These are phyloP conservation scores for Patellifolia procumbens DNA, from an alignment of 179 eudicot species.

Conservation along the genomic window DNA sequence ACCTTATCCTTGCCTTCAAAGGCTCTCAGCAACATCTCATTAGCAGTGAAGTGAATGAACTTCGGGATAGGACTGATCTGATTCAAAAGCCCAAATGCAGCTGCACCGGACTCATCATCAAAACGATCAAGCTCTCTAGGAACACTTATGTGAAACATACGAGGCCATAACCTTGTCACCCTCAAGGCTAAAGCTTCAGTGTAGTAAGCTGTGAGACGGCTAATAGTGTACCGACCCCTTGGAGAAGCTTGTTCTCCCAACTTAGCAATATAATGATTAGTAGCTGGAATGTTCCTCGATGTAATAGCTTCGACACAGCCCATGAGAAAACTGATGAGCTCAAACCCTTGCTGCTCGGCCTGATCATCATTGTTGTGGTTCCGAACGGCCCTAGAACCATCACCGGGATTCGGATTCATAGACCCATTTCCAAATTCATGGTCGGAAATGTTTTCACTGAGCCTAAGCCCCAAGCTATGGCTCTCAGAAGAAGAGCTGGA, in stretches of 20 bases:
- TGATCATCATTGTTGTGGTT: constrained; percentile 34
- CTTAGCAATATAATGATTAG: constrained; percentile 59
- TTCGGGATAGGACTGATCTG: constrained; percentile 83
- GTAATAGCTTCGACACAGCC: constrained; percentile 68
- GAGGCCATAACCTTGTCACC: constrained; percentile 73
- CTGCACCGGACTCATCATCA: constrained; percentile 61
- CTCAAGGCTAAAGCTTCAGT: constrained; percentile 80
- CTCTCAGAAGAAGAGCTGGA: constrained; percentile 81
- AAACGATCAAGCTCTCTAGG: constrained; percentile 69
- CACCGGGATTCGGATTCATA: constrained; percentile 42
- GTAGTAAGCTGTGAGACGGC: constrained; percentile 72
- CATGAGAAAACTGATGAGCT: constrained; percentile 66
- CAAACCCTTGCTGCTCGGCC: constrained; percentile 59
- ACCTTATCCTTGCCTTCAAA: constrained; percentile 83
- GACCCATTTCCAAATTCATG: constrained; percentile 67
- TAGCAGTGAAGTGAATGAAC: constrained; percentile 82
- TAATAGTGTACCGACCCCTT: constrained; percentile 53
- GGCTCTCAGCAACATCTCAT: constrained; percentile 79
- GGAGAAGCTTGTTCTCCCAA: constrained; percentile 85
- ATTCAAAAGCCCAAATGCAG: constrained; percentile 69
- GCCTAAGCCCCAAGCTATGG: constrained; percentile 47
- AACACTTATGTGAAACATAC: constrained; percentile 53
- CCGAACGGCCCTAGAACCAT: constrained; percentile 36
- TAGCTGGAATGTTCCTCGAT: constrained; percentile 50
- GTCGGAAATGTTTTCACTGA: constrained; percentile 36